These are phyloP conservation scores for Rachicladosporium sp. DNA, from an alignment of 2,329 filamentous ascomycete species.

Conservation along the genomic window DNA sequence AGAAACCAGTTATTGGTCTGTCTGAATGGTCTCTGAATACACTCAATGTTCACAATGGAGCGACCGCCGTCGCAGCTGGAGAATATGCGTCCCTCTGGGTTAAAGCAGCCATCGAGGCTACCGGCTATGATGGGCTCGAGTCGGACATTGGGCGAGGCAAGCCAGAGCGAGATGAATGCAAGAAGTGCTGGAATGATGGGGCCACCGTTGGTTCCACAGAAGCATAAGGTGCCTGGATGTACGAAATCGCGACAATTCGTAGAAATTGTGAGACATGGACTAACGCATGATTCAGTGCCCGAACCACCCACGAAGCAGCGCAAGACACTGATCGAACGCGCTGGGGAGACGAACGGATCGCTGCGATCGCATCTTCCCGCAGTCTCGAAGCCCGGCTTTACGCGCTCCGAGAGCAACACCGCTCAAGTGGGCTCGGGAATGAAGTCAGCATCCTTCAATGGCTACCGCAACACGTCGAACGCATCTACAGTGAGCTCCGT, in stretches of 20 bases:
- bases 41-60: conserved; percentile 13
- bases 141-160: conserved; percentile 18
- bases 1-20: too few species aligned
- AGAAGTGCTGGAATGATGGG: conserved; percentile 29
- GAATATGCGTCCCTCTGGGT: conserved; percentile 20
- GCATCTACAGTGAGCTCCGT: conserved; percentile 30
- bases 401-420: conserved; percentile 2
- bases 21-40: too few species aligned
- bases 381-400: too few species aligned
- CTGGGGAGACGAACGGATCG: conserved; percentile 30
- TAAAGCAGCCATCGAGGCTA: conserved; percentile 20
- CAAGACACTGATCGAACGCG: conserved; percentile 38
- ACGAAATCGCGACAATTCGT: conserved; percentile 12
- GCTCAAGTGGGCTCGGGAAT: conserved; percentile 16
- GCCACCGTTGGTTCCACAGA: conserved; percentile 30
- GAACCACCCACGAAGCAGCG: conserved; percentile 36
- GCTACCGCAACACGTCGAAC: conserved; percentile 31
- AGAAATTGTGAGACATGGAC: conserved; percentile 5
- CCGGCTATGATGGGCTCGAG: conserved; percentile 12
- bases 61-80: conserved; percentile 19
- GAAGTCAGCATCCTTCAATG: conserved; percentile 18
- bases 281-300: conserved; percentile 24
- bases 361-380: conserved; percentile 15
- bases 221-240: conserved; percentile 42
- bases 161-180: conserved; percentile 34